These are phyloP conservation scores for Penicillium ucsense DNA, from an alignment of 495 filamentous ascomycete species.

Conservation along the genomic window DNA sequence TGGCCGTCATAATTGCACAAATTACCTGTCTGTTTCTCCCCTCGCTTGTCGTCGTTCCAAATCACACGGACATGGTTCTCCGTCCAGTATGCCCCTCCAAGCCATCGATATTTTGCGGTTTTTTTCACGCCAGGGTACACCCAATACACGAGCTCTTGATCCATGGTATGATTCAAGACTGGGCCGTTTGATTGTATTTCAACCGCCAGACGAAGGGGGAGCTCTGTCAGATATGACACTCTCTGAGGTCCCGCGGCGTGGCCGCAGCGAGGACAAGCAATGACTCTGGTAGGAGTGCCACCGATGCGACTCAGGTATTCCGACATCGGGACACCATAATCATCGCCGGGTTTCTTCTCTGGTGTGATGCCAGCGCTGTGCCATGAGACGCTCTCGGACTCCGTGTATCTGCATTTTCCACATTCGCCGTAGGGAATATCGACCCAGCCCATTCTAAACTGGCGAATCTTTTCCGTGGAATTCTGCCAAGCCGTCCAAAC, in stretches of 20 bases:
- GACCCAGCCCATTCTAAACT: slow-evolving; percentile 12
- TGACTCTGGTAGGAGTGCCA: neutral
- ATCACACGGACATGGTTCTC: slow-evolving; percentile 19
- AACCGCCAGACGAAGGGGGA: slow-evolving; percentile 26
- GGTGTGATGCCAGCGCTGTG: neutral
- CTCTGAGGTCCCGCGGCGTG: neutral
- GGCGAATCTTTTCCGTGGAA: slow-evolving; percentile 15
- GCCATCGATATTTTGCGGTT: slow-evolving; percentile 28
- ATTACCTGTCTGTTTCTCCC: slow-evolving; percentile 10
- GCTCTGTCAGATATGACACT: slow-evolving; percentile 4
- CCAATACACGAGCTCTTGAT: slow-evolving; percentile 16
- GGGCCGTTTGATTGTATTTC: neutral
- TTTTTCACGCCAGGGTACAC: slow-evolving; percentile 4
- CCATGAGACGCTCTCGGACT: neutral
- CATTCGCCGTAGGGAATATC: neutral
- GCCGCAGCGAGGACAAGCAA: slow-evolving; percentile 7
- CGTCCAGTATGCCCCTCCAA: slow-evolving; percentile 30
- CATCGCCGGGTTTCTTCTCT: neutral
- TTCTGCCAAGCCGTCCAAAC: slow-evolving; percentile 14
- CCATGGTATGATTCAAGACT: slow-evolving; percentile 20
- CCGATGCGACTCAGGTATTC: slow-evolving; percentile 4
- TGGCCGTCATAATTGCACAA: slow-evolving; percentile 24
- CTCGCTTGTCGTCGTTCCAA: slow-evolving; percentile 24
- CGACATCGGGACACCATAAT: slow-evolving; percentile 8
- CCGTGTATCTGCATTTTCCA: neutral